Base-by-base conservation (phyloP, 2,329 filamentous ascomycete genomes). In the Elsinoe ampelina region DNA sequence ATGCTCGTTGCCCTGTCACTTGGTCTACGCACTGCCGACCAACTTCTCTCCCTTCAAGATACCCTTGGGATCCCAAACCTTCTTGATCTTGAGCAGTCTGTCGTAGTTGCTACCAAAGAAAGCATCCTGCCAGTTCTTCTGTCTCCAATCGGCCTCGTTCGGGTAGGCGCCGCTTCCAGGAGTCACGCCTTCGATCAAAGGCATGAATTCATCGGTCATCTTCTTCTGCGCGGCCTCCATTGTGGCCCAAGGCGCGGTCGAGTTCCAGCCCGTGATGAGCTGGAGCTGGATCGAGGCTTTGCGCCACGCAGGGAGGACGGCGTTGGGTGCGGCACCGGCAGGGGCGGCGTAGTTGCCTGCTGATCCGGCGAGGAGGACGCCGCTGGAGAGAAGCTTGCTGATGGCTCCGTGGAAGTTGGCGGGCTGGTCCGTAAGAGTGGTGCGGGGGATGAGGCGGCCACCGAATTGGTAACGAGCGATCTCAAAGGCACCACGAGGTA, bases 271-370 rank as follows among this genome's bases (percentile, higher is more conserved):
- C 6, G 22, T 26, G 22, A 26, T 1, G 61, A 20, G 8, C 58
- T 3, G 48, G 57, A 15, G 19, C 6, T 47, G 19, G 3, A 47
- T 32, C 42, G 71, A 43, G 1, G 70, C 66, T 17, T 70, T 64
- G 51, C 73, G 67, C 67, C 71, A 71, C 7, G 66, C 68, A 0
- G 72, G 69, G 57, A 71, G 68, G 15, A 75, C 70, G 17, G 73
- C 67, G 57, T 74, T 75, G 54, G 67, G 60, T 4, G 68, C 65
- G 45, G 66, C 22, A 26, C 22, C 22, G 6, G 22, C 22, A 3
- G 22, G 22, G 3, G 22, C 22, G 22, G 22, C 22, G 22, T 26
- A 26, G 58, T 74, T 68, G 58, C 74, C 57, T 11, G 67, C 70
- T 1, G 74, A 69, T 7, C 70, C 71, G 32, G 71, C 68, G 41